Evolutionary conservation across 257 asterid genomes (phyloP).

Genomic region (Solanum infundibuliforme): DNA sequence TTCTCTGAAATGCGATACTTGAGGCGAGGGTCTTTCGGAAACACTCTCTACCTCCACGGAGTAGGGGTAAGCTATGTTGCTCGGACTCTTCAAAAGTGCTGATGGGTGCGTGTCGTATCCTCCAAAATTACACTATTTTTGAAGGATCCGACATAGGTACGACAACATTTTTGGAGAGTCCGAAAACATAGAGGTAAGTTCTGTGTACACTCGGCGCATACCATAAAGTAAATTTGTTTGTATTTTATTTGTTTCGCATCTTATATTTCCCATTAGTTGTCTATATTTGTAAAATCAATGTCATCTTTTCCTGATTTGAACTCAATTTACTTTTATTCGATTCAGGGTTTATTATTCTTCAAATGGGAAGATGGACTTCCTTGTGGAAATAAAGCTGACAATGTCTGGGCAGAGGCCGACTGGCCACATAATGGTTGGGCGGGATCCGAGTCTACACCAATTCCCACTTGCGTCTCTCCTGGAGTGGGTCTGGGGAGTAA

Average conservation of each 20-base stretch:
- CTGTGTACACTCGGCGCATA: not conserved
- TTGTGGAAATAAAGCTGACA: slow-evolving; percentile 40
- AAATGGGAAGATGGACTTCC: slow-evolving; percentile 68
- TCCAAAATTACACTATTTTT: not conserved
- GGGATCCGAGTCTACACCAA: slow-evolving; percentile 59
- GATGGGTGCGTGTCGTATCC: not conserved
- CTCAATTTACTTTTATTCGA: not conserved
- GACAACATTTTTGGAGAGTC: not conserved
- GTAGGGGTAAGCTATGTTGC: not conserved
- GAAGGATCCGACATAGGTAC: not conserved
- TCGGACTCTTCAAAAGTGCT: not conserved
- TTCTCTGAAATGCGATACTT: not conserved
- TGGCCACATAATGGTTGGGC: slow-evolving; percentile 98
- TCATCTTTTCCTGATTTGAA: not conserved
- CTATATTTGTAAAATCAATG: not conserved
- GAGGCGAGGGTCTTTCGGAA: not conserved
- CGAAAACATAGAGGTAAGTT: not conserved
- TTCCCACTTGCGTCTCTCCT: slow-evolving; percentile 65
- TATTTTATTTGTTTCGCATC: not conserved
- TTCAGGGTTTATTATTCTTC: slow-evolving; percentile 85
- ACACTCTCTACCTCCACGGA: not conserved
- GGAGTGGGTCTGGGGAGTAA: slow-evolving; percentile 75
- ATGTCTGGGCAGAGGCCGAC: slow-evolving; percentile 88
- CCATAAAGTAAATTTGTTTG: not conserved
- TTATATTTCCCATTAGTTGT: not conserved